Base-by-base conservation (phyloP, 225 moss, liverwort and hornwort species). In the Takakia lepidozioides region DNA sequence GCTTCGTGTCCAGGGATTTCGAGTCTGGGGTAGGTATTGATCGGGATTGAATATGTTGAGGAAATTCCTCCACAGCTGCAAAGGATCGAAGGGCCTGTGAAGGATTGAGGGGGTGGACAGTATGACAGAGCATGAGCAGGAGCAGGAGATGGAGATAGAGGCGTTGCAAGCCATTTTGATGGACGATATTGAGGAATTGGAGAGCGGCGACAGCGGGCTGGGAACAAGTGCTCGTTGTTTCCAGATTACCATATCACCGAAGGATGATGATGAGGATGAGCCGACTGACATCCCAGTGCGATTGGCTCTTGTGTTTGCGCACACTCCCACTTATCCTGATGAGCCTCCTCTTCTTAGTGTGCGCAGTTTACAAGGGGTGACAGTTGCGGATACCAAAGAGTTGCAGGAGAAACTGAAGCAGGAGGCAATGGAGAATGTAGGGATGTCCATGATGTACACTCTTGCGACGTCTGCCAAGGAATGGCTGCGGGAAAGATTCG, bases 361-460 rank as follows among this genome's bases (percentile, higher is more conserved):
- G 39, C 67, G 73, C 35, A 84, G 83, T 25, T 57, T 98, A 52
- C 87, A 87, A 56, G 98, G 98, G 11, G 72, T 98, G 27, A 91
- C 74, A 40, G 58, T 62, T 24, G 29, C 64, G 9, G 98, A 85
- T 63, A 78, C 91, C 51, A 67, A 70, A 41, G 65, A 71, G 39
- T 44, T 98, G 40, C 91, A 83, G 57, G 25, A 61, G 50, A 70
- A 75, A 60, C 29, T 98, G 54, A 60, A 64, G 27, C 52, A 44
- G 9, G 87, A 98, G 67, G 87, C 63, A 45, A 25, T 36, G 25
- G 85, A 87, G 38, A 98, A 98, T 69, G 55, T 91, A 13, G 98
- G 98, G 26, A 98, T 98, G 98, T 90, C 98, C 55, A 98, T 98
- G 98, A 88, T 98, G 54, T 98, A 87, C 70, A 98, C 91, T 2